Base-by-base conservation (phyloP, 495 filamentous ascomycete species). In the Viridothelium virens region DNA sequence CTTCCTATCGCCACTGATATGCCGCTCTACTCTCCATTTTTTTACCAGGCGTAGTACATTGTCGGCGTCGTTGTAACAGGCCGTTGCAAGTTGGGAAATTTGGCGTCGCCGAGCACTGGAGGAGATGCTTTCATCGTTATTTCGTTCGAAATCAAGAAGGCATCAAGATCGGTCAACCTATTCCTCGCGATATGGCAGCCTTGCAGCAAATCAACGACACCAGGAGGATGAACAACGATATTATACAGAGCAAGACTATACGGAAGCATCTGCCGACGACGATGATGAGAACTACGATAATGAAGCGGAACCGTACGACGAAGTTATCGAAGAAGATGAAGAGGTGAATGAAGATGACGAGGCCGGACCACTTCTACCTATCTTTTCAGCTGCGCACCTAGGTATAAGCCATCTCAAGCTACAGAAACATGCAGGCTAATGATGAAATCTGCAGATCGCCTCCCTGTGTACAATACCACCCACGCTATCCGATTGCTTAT, bases 391-490 rank as follows among this genome's bases (percentile, higher is more conserved):
- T 31, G 83, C 84, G 63, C 87, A 94, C 71, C 82, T 96, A 68
- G 91, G 91, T 92, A 79, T 46, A 71, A 39, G 61, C 48, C 46
- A 7, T 1, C 2, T 11, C 9, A 38, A 41, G 16, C 61, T 70
- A 18, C 6, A 6, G 36, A 59, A 36, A 36, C 18, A n/a, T 9
- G 7, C 5, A 56, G 62, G 34, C 59, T 31, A 46, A n/a, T 6
- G 5, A 61, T 38, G 9, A n/a, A 38, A 62, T 39, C 3, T 39
- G n/a, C 65, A 89, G 88, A 91, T 75, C 76, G 80, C 5, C 81
- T 97, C 4, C 92, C 93, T 1, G 86, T 96, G 63, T 96, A 96
- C 80, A 89, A 89, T 71, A 83, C 94, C 68, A 94, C 91, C 47
- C 92, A 96, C 78, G 84, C 88, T 12, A 92, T 96, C 62, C 89